These are phyloP conservation scores for Ceratobasidium sp. DNA, from an alignment of 1,284 basidiomycete species.

Conservation along the genomic window DNA sequence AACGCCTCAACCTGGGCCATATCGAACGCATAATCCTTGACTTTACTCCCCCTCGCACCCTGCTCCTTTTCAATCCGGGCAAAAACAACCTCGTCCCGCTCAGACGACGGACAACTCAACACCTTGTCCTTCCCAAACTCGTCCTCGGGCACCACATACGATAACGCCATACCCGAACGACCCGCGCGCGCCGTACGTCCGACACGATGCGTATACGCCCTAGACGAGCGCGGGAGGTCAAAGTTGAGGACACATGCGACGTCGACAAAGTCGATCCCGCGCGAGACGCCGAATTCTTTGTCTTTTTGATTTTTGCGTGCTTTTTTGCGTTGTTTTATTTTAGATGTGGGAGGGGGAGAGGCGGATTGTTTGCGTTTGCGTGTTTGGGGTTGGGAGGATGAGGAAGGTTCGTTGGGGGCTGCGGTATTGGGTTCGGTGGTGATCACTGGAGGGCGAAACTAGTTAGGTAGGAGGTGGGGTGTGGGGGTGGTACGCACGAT, in stretches of 20 bases:
- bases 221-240: conserved; percentile 88
- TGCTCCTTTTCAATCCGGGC: conserved; percentile 79
- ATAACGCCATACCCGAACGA: conserved; percentile 90
- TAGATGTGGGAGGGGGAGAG: conserved; percentile 45
- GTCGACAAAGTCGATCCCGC: conserved; percentile 97
- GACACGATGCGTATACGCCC: conserved; percentile 96
- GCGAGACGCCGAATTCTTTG: conserved; percentile 92
- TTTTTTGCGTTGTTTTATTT: conserved; percentile 48
- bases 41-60: conserved; percentile 73
- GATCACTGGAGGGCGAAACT: background rate
- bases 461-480: background rate
- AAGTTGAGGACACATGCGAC: conserved; percentile 99
- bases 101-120: conserved; percentile 63
- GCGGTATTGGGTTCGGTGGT: conserved; percentile 6
- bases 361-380: conserved; percentile 49
- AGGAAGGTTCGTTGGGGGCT: conserved; percentile 9
- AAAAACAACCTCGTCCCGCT: conserved; percentile 87
- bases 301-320: conserved; percentile 56
- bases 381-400: conserved; percentile 15
- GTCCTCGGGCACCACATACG: conserved; percentile 83
- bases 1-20: conserved; percentile 98
- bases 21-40: conserved; percentile 94
- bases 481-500: conserved; percentile 40
- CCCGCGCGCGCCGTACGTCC: conserved; percentile 97
- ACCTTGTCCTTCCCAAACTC: conserved; percentile 83